These are phyloP conservation scores for Spergularia bocconei DNA, from an alignment of 148 eudicot species.

Conservation along the genomic window DNA sequence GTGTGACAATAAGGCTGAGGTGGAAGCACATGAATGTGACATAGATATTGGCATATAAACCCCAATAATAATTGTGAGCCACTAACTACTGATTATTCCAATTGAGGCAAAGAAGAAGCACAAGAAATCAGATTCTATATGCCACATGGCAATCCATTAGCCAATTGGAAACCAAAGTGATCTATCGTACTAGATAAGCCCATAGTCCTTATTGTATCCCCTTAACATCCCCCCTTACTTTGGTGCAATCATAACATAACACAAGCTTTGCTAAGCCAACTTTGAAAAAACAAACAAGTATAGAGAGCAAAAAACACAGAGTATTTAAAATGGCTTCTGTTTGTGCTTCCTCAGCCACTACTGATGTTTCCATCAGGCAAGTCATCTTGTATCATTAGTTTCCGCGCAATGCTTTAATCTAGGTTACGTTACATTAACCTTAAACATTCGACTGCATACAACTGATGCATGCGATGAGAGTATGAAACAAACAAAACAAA, in stretches of 20 bases:
- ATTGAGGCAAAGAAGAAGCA: slow-evolving; percentile 18
- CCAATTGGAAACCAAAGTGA: slow-evolving; percentile 48
- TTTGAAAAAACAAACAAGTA: too few relatives aligned
- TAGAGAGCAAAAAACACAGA: too few relatives aligned
- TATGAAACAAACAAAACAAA: too few relatives aligned
- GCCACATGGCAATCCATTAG: slow-evolving; percentile 52
- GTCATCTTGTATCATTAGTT: neutral
- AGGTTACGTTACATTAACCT: neutral
- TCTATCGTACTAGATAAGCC: slow-evolving; percentile 39
- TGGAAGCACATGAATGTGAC: slow-evolving; percentile 10
- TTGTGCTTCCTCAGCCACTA: slow-evolving; percentile 90
- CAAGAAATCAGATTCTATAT: slow-evolving; percentile 38
- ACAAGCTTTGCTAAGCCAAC: neutral
- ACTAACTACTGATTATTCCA: slow-evolving; percentile 42
- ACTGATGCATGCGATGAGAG: too few relatives aligned
- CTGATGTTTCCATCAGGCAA: slow-evolving; percentile 78
- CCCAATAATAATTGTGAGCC: slow-evolving; percentile 33
- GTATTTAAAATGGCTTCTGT: slow-evolving; percentile 62
- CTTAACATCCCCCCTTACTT: neutral
- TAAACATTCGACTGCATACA: too few relatives aligned
- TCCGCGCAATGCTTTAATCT: neutral
- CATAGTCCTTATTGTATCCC: neutral
- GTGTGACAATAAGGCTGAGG: neutral
- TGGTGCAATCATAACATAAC: slow-evolving; percentile 2
- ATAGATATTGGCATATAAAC: slow-evolving; percentile 2